Base-by-base conservation (phyloP, 305 asterid genomes). In the Lippia alba region DNA sequence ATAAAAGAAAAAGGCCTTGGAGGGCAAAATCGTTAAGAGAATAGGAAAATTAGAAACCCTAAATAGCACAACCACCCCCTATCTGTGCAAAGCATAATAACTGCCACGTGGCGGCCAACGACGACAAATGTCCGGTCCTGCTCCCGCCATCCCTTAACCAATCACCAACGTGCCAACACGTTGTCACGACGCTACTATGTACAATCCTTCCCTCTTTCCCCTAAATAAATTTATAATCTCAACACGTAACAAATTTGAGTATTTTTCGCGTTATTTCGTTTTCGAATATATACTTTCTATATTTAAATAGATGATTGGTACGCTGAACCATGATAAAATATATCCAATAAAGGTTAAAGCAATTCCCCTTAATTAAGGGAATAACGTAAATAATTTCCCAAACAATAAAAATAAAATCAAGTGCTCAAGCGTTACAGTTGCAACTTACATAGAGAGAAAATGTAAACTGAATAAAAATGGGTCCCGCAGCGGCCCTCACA, bases 91-190 rank as follows among this genome's bases (percentile, higher is more conserved):
- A 81, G 83, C 81, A 80, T 41, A 24, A 24, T 24, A 12, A 72
- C 2, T n/a, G 81, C 77, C 86, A 80, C 85, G 86, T 82, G 81
- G 64, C 54, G 46, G 40, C 51, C 65, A 69, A 50, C 59, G 81
- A 64, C 61, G 59, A 77, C 83, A 81, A 75, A 60, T 73, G 80
- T 73, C 76, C 70, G 66, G 48, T 74, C 40, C 59, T 71, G 14
- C 70, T 58, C 61, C 76, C 79, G 74, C 82, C 80, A 80, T 74
- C 58, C 19, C 71, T 63, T 54, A 30, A 57, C 83, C 33, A 72
- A 80, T 83, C 73, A 55, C 60, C 55, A 61, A 73, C 66, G 72
- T 75, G 78, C 77, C 56, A 67, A 78, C 88, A 83, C 82, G 88
- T 80, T 78, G 75, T 80, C 80, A 70, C 77, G 72, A 79, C 80